These are phyloP conservation scores for Thermoascus crustaceus DNA, from an alignment of 2,329 filamentous ascomycete species.

Conservation along the genomic window DNA sequence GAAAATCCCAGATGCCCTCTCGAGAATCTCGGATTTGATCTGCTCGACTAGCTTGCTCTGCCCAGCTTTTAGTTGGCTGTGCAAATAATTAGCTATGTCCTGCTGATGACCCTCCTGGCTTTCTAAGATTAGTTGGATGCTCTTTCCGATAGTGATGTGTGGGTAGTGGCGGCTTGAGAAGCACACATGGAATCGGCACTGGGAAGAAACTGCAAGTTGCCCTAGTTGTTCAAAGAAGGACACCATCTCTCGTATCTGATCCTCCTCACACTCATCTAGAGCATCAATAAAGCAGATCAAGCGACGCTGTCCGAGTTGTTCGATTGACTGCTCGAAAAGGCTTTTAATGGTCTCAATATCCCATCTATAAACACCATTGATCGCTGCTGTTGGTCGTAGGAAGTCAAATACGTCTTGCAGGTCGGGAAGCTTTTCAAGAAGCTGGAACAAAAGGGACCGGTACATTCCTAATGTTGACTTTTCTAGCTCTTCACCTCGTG, in stretches of 20 bases:
- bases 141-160: slow-evolving; percentile 23
- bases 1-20: slow-evolving; percentile 37
- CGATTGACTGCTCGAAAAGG: slow-evolving; percentile 18
- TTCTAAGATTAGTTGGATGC: slow-evolving; percentile 26
- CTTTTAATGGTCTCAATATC: slow-evolving; percentile 18
- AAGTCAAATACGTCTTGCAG: slow-evolving; percentile 17
- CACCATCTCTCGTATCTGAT: slow-evolving; percentile 28
- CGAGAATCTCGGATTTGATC: slow-evolving; percentile 23
- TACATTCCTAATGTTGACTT: slow-evolving; percentile 43
- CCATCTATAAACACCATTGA: slow-evolving; percentile 10
- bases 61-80: slow-evolving; percentile 19
- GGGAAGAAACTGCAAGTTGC: slow-evolving; percentile 7
- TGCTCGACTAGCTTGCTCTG: slow-evolving; percentile 12
- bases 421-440: slow-evolving; percentile 30
- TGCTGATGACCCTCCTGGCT: slow-evolving; percentile 23
- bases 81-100: slow-evolving; percentile 29
- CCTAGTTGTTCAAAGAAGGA: slow-evolving; percentile 24
- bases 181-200: slow-evolving; percentile 19
- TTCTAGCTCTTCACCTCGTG: slow-evolving; percentile 37
- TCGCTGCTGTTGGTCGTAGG: slow-evolving; percentile 6
- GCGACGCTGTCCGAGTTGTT: slow-evolving; percentile 15
- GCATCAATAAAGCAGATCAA: slow-evolving; percentile 36
- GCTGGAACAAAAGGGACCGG: slow-evolving; percentile 41
- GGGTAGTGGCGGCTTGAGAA: slow-evolving; percentile 39
- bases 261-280: slow-evolving; percentile 36